Percentiles rank a stretch among this genome's conserved stretches.
phyloP scores from a whole-genome alignment of 2,329 filamentous ascomycete genomes.

The Sporothrix mexicana region DNA sequence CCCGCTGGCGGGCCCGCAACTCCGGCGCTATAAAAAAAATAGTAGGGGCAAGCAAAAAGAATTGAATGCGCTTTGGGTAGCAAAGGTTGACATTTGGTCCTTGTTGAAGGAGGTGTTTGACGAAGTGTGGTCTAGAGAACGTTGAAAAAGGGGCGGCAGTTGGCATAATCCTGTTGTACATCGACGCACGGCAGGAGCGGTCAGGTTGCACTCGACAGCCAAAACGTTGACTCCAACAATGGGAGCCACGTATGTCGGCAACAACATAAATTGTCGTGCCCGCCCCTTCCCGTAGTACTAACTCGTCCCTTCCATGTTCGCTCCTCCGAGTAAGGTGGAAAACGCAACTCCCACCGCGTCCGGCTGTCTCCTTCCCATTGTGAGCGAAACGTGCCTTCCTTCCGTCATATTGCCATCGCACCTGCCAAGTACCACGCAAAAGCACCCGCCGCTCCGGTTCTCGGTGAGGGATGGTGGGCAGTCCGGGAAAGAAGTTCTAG shows the following conservation, averaged over 20 bases:
- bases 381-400: not conserved
- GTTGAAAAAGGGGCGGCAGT: not conserved
- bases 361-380: not conserved
- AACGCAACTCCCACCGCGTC: not conserved
- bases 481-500: conserved; percentile 11
- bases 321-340: not conserved
- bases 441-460: conserved; percentile 20
- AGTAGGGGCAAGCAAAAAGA: too few species aligned
- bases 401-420: not conserved
- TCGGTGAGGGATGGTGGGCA: conserved; percentile 19
- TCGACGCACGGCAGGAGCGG: not conserved
- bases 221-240: not conserved
- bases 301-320: not conserved
- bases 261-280: not conserved
- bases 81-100: too few species aligned
- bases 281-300: conserved; percentile 8
- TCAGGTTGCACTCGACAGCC: not conserved
- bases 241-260: conserved; percentile 1
- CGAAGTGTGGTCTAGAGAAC: not conserved
- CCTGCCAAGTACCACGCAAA: not conserved
- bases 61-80: too few species aligned
- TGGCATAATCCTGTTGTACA: not conserved
- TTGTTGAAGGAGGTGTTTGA: too few species aligned
- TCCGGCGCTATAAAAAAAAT: not conserved
- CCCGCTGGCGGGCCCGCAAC: not conserved